Conservation (phyloP, 1,139 yeast genomes). For the Hansenula lynferdii region DNA sequence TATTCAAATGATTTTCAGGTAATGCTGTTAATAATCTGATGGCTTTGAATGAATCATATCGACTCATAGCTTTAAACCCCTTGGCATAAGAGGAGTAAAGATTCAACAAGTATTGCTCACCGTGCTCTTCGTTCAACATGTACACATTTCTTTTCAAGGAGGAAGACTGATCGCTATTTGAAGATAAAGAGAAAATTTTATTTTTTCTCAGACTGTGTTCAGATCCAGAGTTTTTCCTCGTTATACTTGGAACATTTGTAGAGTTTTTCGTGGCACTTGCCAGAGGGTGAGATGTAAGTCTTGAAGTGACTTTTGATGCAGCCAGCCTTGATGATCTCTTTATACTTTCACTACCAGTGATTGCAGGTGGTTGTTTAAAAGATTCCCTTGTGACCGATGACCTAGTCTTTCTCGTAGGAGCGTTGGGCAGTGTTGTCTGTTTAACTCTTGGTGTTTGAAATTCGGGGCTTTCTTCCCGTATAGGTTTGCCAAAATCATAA, state of each 20-base stretch:
- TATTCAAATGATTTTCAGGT: conserved; percentile 57
- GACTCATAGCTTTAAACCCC: conserved; percentile 57
- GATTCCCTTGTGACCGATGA: conserved; percentile 23
- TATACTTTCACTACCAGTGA: conserved; percentile 12
- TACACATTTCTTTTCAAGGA: conserved; percentile 16
- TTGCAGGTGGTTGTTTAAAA: conserved; percentile 29
- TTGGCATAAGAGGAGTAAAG: conserved; percentile 61
- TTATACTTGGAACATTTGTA: conserved; percentile 3
- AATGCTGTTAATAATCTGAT: conserved; percentile 61
- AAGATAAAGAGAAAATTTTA: conserved; percentile 10
- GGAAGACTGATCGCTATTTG: conserved; percentile 6
- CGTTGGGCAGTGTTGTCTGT: conserved; percentile 41
- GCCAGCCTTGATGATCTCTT: conserved; percentile 23
- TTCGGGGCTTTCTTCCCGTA: conserved; percentile 12
- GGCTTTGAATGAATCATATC: conserved; percentile 79
- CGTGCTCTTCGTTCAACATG: conserved; percentile 30
- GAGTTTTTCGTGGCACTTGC: conserved; percentile 13
- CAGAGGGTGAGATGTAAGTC: conserved; percentile 47
- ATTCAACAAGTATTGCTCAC: conserved; percentile 42
- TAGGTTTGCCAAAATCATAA: background rate
- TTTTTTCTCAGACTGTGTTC: conserved; percentile 17
- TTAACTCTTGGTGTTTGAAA: conserved; percentile 46
- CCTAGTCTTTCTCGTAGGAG: conserved; percentile 45
- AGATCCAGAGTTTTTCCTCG: conserved; percentile 7
- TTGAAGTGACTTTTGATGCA: conserved; percentile 45